phyloP scores from a whole-genome alignment of 1,139 yeast genomes.

The Spathaspora sp. region DNA sequence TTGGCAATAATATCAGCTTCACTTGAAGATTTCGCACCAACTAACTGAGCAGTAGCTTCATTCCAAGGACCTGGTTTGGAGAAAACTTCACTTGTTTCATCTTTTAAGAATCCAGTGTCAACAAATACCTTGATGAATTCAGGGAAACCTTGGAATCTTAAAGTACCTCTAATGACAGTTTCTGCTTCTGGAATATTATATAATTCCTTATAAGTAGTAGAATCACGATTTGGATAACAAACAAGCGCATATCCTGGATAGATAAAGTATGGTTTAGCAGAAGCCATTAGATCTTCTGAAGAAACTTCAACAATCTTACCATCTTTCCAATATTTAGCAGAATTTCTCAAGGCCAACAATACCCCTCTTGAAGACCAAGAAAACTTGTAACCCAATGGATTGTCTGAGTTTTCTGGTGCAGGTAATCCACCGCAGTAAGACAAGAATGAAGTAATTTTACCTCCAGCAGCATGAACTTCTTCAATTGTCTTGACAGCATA shows the following conservation, averaged over 20 bases:
- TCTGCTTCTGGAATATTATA: conserved; percentile 97
- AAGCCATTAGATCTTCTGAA: conserved; percentile 91
- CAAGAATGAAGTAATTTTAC: conserved; percentile 89
- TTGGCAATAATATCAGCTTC: conserved; percentile 75
- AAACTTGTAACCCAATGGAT: conserved; percentile 97
- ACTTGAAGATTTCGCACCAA: conserved; percentile 69
- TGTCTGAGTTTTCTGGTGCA: conserved; percentile 95
- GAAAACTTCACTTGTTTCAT: conserved; percentile 63
- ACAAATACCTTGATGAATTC: conserved; percentile 94
- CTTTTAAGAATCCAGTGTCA: conserved; percentile 89
- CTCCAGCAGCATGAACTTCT: conserved; percentile 89
- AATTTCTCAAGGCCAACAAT: conserved; percentile 87
- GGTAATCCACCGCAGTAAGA: conserved; percentile 99
- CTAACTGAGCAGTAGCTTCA: conserved; percentile 73
- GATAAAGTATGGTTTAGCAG: conserved; percentile 93
- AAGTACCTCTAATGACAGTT: conserved; percentile 93
- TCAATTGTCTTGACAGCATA: conserved; percentile 97
- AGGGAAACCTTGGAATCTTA: conserved; percentile 98
- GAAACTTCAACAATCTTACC: conserved; percentile 78
- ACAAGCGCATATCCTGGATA: conserved; percentile 95
- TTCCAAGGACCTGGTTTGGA: conserved; percentile 73
- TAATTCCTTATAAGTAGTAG: conserved; percentile 88
- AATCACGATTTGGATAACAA: conserved; percentile 97
- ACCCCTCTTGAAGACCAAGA: conserved; percentile 99
- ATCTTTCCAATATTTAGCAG: conserved; percentile 85